Evolutionary conservation across 306 rosid species (phyloP), one percentile per base, ranked within the genome.

Genomic region (Ceratonia siliqua): DNA sequence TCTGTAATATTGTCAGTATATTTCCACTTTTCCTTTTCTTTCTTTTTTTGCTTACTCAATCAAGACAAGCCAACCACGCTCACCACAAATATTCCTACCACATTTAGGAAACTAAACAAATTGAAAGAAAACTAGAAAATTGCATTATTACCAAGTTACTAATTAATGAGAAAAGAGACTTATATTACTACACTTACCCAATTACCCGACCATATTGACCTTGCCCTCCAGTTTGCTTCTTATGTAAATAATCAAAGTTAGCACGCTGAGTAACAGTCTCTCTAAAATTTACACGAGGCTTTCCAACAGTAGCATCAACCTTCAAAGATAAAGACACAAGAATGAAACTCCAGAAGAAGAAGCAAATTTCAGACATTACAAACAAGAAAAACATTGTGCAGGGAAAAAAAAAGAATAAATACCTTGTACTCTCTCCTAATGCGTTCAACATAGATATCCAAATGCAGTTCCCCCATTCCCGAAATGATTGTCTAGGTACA

Each of bases 401-500:
- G 25, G 21, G 49, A 18, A 38, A 10, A 8, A 28, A n/a, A 58
- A 56, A 35, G 30, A 62, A 8, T 13, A 20, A 52, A 57, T 72
- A 94, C 99, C 97, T 92, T 92, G 28, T 94, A 92, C 85, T 94
- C 99, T 82, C 99, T 84, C 84, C 79, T 83, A 30, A 94, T 94
- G 78, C 99, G 96, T 79, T 94, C 99, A 70, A 94, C 97, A 68
- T 94, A 94, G 71, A 94, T 84, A 74, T 94, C 99, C 82, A 94
- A 88, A 85, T 94, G 99, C 81, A 94, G 83, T 82, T 94, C 99
- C 68, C 99, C 99, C 99, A 94, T 94, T 77, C 97, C 97, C 33
- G 99, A 94, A 75, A 94, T 94, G 80, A 94, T 94, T 15, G 99
- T 94, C 99, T 94, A 72, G 36, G 70, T 52, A 81, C 75, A 74